phyloP scores from a whole-genome alignment of 345 rosid genomes.

The Pistacia atlantica region DNA sequence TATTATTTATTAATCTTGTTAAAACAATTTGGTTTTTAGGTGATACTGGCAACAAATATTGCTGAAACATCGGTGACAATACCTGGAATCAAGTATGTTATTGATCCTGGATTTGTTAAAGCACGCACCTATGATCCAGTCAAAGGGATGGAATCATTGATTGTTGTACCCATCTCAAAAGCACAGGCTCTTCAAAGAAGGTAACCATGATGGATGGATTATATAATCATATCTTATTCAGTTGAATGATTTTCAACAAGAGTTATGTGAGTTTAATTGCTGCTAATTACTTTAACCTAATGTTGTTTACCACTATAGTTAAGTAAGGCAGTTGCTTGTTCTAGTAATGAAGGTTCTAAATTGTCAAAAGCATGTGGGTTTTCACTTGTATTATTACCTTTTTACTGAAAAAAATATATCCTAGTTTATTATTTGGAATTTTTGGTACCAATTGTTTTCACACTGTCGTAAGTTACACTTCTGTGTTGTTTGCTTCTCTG shows the following conservation, averaged over 20 bases:
- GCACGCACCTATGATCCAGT: conserved; percentile 79
- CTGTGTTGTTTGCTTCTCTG: not conserved
- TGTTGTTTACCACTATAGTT: not conserved
- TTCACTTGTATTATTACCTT: not conserved
- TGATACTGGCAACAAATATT: conserved; percentile 90
- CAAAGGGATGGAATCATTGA: conserved; percentile 86
- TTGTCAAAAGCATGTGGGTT: not conserved
- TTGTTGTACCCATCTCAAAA: conserved; percentile 76
- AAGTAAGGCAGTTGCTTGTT: not conserved
- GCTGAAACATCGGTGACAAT: conserved; percentile 97
- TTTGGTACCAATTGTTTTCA: not conserved
- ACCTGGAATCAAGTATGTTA: conserved; percentile 90
- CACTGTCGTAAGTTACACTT: not conserved
- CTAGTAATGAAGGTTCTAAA: not conserved
- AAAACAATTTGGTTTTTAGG: conserved; percentile 40
- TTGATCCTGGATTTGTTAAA: conserved; percentile 93
- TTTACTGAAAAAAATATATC: not conserved
- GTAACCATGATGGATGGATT: conserved; percentile 34
- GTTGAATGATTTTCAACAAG: conserved; percentile 21
- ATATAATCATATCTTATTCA: not conserved
- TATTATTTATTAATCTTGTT: conserved; percentile 10
- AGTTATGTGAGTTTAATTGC: not conserved
- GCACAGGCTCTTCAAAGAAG: conserved; percentile 93
- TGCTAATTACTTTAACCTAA: not conserved
- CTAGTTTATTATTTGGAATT: not conserved